These are phyloP conservation scores for Podila epicladia DNA, from an alignment of 192 early-diverging fungal species.

Conservation along the genomic window DNA sequence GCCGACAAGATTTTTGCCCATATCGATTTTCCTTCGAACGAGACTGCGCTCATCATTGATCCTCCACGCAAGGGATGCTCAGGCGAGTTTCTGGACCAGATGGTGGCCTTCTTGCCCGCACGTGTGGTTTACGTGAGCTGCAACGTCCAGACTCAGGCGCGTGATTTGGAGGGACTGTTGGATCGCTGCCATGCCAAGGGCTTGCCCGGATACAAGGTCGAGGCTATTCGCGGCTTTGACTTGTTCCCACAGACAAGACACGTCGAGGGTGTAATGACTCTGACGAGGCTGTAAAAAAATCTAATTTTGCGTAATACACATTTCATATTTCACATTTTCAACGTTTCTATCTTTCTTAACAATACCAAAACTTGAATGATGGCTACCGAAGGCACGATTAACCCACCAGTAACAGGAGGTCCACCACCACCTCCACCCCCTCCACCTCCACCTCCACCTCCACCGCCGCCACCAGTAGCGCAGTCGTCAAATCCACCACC, in stretches of 20 bases:
- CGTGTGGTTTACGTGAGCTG: constrained; percentile 80
- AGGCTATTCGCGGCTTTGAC: constrained; percentile 72
- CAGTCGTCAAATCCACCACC: constrained; percentile 15
- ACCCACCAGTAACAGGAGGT: background rate
- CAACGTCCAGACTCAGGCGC: constrained; percentile 68
- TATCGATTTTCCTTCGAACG: constrained; percentile 56
- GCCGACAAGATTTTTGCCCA: constrained; percentile 68
- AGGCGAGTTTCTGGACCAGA: constrained; percentile 71
- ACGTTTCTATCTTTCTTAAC: background rate
- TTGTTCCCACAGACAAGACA: constrained; percentile 79
- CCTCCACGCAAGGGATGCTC: constrained; percentile 76
- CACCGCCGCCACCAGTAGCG: constrained; percentile 17
- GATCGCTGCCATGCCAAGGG: constrained; percentile 51
- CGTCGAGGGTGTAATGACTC: constrained; percentile 72
- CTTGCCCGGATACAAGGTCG: constrained; percentile 63
- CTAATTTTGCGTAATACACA: background rate
- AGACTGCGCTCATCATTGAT: constrained; percentile 76
- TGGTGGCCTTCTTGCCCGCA: constrained; percentile 70
- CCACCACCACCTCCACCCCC: background rate
- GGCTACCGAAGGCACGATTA: constrained; percentile 21
- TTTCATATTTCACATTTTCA: background rate
- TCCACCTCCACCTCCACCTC: background rate
- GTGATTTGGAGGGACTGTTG: constrained; percentile 65
- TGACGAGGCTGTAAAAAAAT: constrained; percentile 57
- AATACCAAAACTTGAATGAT: constrained; percentile 15